Conservation (phyloP, 2,329 filamentous ascomycete genomes). For the Verticillium albo-atrum region DNA sequence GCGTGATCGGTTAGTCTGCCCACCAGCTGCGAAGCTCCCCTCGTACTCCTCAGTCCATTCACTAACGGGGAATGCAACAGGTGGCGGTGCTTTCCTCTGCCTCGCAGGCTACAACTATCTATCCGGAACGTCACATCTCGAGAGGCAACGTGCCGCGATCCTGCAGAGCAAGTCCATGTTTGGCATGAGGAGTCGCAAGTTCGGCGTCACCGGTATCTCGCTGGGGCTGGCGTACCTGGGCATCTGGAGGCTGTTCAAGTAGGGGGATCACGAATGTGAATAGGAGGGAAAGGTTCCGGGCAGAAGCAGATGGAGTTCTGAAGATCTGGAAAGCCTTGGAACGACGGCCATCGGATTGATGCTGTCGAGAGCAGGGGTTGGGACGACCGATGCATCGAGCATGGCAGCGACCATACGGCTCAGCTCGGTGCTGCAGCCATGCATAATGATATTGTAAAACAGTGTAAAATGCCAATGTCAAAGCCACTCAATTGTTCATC, state of each 20-base stretch:
- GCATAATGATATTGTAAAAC: background rate
- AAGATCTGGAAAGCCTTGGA: background rate
- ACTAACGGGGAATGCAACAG: constrained; percentile 33
- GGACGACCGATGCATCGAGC: background rate
- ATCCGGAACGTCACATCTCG: constrained; percentile 68
- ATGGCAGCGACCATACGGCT: background rate
- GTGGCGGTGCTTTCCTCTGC: constrained; percentile 69
- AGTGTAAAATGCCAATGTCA: background rate
- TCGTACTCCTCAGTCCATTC: background rate
- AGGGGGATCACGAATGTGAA: constrained; percentile 13
- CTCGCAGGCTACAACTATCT: constrained; percentile 74
- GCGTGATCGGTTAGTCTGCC: constrained; percentile 58
- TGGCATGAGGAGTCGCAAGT: constrained; percentile 65
- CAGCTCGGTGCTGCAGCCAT: background rate
- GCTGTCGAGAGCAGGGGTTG: background rate
- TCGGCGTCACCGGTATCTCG: constrained; percentile 65
- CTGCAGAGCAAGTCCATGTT: constrained; percentile 66
- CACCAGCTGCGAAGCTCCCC: background rate
- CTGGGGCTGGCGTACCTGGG: constrained; percentile 65
- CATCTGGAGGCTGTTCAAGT: constrained; percentile 62
- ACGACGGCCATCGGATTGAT: background rate
- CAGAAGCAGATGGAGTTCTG: background rate
- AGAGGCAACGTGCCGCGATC: constrained; percentile 60
- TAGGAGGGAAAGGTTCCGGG: background rate
- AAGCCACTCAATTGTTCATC: background rate